phyloP scores from a whole-genome alignment of 768 basidiomycete species.

The Lentinula aciculospora region DNA sequence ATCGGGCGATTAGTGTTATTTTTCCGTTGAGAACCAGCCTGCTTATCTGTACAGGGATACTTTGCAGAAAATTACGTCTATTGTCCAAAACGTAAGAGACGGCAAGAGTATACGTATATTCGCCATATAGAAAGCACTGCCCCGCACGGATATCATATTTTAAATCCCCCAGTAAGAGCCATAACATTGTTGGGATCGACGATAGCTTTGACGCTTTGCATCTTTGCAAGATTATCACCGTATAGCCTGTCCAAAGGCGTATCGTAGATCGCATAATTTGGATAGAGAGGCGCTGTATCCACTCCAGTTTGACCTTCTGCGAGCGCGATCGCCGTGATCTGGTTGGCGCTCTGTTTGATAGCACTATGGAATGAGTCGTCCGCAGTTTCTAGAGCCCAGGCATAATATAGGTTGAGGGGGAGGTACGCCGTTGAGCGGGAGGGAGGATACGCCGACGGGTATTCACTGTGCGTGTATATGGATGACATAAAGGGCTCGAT shows the following conservation, averaged over 20 bases:
- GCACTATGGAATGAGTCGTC: slow-evolving; percentile 39
- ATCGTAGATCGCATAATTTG: slow-evolving; percentile 53
- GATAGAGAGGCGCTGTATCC: slow-evolving; percentile 38
- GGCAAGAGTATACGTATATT: too few species aligned
- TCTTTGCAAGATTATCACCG: slow-evolving; percentile 7
- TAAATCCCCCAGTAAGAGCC: slow-evolving; percentile 64
- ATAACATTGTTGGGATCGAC: slow-evolving; percentile 59
- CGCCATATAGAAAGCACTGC: too few species aligned
- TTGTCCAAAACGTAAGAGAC: too few species aligned
- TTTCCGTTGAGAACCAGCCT: too few species aligned
- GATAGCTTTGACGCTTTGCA: slow-evolving; percentile 32
- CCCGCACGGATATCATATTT: slow-evolving; percentile 24
- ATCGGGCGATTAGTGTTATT: too few species aligned
- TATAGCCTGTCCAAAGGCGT: slow-evolving; percentile 48
- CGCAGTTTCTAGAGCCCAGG: slow-evolving; percentile 31
- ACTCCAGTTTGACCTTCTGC: slow-evolving; percentile 32
- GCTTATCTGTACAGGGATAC: too few species aligned
- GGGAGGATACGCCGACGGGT: slow-evolving; percentile 43
- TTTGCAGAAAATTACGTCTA: too few species aligned
- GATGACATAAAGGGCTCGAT: slow-evolving; percentile 32
- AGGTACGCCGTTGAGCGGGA: slow-evolving; percentile 27
- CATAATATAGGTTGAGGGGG: slow-evolving; percentile 42
- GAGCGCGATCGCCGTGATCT: slow-evolving; percentile 32
- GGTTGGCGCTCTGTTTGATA: slow-evolving; percentile 28
- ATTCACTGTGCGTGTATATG: slow-evolving; percentile 30